phyloP scores from a whole-genome alignment of 108 stramenopile genomes.

The Fragilaria radians region DNA sequence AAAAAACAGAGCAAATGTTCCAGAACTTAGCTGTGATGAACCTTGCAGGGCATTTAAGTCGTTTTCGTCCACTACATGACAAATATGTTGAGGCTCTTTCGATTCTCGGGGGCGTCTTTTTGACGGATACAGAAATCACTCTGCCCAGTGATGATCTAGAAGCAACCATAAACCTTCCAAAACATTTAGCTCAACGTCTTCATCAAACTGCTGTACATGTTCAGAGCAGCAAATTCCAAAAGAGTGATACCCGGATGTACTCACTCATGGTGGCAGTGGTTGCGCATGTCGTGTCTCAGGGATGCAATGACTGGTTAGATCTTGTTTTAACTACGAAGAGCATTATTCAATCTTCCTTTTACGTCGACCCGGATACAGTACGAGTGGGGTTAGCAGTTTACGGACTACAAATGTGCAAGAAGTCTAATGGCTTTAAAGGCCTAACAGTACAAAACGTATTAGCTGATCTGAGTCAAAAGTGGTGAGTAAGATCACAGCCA shows the following conservation, averaged over 20 bases:
- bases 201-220: not conserved
- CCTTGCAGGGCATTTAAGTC: not conserved
- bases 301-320: not conserved
- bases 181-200: not conserved
- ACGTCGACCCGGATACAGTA: not conserved
- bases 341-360: not conserved
- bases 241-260: not conserved
- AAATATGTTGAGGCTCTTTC: not conserved
- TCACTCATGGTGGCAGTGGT: not conserved
- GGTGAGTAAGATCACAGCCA: too few species aligned
- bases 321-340: not conserved
- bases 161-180: not conserved
- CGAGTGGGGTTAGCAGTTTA: not conserved
- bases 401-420: not conserved
- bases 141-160: not conserved
- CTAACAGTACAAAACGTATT: not conserved
- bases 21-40: conserved; percentile 1
- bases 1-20: conserved; percentile 1
- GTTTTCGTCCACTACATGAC: not conserved
- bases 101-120: not conserved
- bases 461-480: not conserved
- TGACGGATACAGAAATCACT: not conserved
- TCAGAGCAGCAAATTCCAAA: not conserved
- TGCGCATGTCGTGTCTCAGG: not conserved
- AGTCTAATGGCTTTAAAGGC: not conserved